Evolutionary conservation across 1,284 basidiomycete species (phyloP).

Genomic region (Sporisorium scitamineum): DNA sequence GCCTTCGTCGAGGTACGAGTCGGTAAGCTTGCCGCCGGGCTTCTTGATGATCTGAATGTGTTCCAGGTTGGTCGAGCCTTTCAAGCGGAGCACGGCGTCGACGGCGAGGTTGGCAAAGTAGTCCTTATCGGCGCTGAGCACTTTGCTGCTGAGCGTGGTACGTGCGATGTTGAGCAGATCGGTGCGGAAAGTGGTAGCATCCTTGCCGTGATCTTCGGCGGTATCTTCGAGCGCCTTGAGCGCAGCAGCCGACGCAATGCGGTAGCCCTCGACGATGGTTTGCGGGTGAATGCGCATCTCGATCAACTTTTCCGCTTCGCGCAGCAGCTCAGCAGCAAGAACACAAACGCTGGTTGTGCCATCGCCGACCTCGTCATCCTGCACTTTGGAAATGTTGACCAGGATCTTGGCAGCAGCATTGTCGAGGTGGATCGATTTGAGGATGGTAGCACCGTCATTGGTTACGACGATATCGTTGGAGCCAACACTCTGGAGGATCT

Average conservation of each 20-base stretch:
- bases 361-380: conserved; percentile 99
- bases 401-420: conserved; percentile 99
- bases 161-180: conserved; percentile 96
- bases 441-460: conserved; percentile 98
- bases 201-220: conserved; percentile 82
- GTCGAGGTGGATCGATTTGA: conserved; percentile 96
- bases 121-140: conserved; percentile 95
- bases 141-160: conserved; percentile 96
- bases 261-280: conserved; percentile 98
- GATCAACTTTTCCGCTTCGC: conserved; percentile 96
- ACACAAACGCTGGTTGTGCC: conserved; percentile 96
- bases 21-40: conserved; percentile 96
- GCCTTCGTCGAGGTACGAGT: conserved; percentile 98
- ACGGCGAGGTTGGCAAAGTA: conserved; percentile 99
- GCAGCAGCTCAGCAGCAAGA: conserved; percentile 87
- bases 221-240: conserved; percentile 84
- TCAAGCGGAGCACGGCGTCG: conserved; percentile 92
- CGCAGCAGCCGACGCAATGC: conserved; percentile 89
- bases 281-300: conserved; percentile 92
- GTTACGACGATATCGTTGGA: conserved; percentile 95
- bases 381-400: conserved; percentile 99
- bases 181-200: conserved; percentile 81
- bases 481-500: conserved; percentile 90
- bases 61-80: conserved; percentile 95
- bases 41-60: conserved; percentile 99